phyloP scores from a whole-genome alignment of 2,329 filamentous ascomycete species.

The Dactylellina sp. region DNA sequence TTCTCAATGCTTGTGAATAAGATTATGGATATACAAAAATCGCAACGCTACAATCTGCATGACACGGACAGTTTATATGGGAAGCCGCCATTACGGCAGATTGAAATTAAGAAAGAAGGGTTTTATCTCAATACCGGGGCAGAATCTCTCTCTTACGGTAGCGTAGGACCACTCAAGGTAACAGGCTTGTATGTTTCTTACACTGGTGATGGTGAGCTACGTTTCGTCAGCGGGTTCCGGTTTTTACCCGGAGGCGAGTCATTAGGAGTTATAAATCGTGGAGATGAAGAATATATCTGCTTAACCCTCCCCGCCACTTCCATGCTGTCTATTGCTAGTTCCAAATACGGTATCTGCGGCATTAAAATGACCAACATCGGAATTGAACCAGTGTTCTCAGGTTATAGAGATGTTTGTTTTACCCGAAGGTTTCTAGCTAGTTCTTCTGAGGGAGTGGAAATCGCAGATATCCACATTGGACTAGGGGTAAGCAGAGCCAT shows the following conservation, averaged over 20 bases:
- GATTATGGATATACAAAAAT: constrained; percentile 8
- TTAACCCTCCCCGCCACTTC: background rate
- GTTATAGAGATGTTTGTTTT: constrained; percentile 1
- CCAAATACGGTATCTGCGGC: constrained; percentile 20
- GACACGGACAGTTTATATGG: background rate
- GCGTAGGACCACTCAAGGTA: background rate
- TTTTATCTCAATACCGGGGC: background rate
- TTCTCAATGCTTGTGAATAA: constrained; percentile 17
- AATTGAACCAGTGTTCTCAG: constrained; percentile 8
- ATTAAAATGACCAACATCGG: background rate
- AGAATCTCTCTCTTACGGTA: constrained; percentile 7
- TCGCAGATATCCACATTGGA: constrained; percentile 10
- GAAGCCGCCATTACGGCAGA: background rate
- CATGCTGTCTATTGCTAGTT: constrained; percentile 18
- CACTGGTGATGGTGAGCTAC: constrained; percentile 27
- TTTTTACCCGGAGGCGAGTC: constrained; percentile 26
- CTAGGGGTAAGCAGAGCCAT: constrained; percentile 17
- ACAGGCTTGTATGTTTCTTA: constrained; percentile 26
- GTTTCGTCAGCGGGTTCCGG: constrained; percentile 35
- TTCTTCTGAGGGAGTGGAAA: constrained; percentile 1
- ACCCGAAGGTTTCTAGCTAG: constrained; percentile 7
- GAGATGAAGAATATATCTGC: constrained; percentile 19
- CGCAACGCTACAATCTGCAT: constrained; percentile 5
- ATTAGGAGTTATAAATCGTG: constrained; percentile 18
- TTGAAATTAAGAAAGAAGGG: background rate